Conservation (phyloP, 2,329 filamentous ascomycete genomes). For the Alternaria brassicicola region DNA sequence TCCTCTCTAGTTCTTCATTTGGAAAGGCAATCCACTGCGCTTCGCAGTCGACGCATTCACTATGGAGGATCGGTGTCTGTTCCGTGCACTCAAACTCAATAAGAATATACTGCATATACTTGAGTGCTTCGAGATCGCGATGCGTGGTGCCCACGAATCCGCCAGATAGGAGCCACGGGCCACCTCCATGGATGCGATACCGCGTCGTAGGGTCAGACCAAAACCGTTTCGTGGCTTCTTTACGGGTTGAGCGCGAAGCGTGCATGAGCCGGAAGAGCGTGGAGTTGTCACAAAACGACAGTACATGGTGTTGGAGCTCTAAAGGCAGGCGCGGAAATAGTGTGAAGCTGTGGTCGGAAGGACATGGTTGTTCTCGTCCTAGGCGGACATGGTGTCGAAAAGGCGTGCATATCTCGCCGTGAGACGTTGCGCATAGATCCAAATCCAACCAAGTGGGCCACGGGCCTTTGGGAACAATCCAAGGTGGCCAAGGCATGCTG, state of each 20-base stretch:
- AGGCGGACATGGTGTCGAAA: background rate
- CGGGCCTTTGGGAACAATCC: background rate
- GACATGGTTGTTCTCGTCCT: background rate
- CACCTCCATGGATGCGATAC: background rate
- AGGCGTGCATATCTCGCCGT: background rate
- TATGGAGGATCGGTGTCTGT: background rate
- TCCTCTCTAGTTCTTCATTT: background rate
- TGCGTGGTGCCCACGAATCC: background rate
- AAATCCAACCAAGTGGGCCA: background rate
- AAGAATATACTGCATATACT: background rate
- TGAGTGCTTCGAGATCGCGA: background rate
- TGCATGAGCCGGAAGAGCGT: constrained; percentile 27
- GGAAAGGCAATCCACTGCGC: background rate
- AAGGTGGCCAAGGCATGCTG: background rate
- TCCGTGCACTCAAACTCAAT: background rate
- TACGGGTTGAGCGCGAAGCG: constrained; percentile 5
- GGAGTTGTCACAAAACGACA: constrained; percentile 15
- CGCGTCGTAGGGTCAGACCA: background rate
- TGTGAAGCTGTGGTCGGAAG: background rate
- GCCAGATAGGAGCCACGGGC: background rate
- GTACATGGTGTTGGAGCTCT: constrained; percentile 17
- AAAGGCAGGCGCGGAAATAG: constrained; percentile 12
- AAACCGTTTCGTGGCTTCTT: constrained; percentile 3
- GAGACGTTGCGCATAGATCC: background rate
- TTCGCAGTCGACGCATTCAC: background rate